Conservation (phyloP, 2,329 filamentous ascomycete genomes). For the Aspergillus puulaauensis region DNA sequence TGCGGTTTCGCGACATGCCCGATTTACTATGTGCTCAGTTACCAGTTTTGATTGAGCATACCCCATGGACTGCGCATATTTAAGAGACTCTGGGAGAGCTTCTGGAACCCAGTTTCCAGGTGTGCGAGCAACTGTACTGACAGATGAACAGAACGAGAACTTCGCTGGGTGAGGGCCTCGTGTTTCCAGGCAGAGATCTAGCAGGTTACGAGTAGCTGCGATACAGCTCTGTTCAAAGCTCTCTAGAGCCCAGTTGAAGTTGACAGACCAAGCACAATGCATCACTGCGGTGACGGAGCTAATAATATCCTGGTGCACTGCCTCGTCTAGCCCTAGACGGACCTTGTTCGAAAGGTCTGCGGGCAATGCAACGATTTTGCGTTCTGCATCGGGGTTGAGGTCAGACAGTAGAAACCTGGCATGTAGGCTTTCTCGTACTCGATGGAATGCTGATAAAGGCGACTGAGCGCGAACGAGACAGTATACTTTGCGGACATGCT, state of each 20-base stretch:
- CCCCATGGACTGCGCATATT: constrained; percentile 25
- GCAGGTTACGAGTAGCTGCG: constrained; percentile 46
- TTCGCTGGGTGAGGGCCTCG: constrained; percentile 29
- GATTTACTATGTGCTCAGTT: constrained; percentile 30
- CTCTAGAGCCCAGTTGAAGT: constrained; percentile 58
- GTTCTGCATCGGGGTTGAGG: constrained; percentile 14
- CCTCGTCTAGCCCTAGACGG: constrained; percentile 48
- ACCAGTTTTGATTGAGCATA: constrained; percentile 37
- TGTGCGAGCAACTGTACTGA: constrained; percentile 19
- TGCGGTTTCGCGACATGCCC: constrained; percentile 15
- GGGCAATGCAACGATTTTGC: constrained; percentile 49
- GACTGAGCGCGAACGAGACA: constrained; percentile 56
- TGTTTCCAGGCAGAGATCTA: constrained; percentile 37
- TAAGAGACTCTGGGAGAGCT: constrained; percentile 1
- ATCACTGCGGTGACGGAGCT: constrained; percentile 54
- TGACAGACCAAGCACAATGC: constrained; percentile 66
- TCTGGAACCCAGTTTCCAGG: constrained; percentile 6
- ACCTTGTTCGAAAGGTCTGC: constrained; percentile 46
- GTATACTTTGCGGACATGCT: constrained; percentile 40
- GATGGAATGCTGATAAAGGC: constrained; percentile 40
- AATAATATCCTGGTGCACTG: constrained; percentile 42
- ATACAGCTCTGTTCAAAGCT: constrained; percentile 58
- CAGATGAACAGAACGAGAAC: constrained; percentile 36
- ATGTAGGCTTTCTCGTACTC: constrained; percentile 47
- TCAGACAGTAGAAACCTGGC: constrained; percentile 17